These are phyloP conservation scores for Zoysia japonica DNA, from an alignment of 176 grass and related monocot genomes.

Conservation along the genomic window DNA sequence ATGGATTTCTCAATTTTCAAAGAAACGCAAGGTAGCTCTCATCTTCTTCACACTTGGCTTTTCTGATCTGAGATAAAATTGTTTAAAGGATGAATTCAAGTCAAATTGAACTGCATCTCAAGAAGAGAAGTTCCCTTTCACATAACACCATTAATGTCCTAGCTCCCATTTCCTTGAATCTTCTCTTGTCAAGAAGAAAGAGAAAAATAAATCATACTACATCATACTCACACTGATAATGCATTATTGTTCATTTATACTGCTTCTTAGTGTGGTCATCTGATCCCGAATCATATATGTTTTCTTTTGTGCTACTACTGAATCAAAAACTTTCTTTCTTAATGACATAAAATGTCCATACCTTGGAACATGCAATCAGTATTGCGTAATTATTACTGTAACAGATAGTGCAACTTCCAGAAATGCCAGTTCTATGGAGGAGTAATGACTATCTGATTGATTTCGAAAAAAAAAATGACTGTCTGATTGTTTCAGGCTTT, in stretches of 20 bases:
- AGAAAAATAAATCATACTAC: not conserved
- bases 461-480: no score
- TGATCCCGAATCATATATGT: conserved; percentile 2
- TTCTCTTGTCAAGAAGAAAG: not conserved
- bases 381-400: conserved; percentile 7
- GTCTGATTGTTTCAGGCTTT: conserved; percentile 45
- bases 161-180: not conserved
- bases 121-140: conserved; percentile 19
- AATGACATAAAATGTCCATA: not conserved
- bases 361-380: conserved; percentile 2
- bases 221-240: conserved; percentile 14
- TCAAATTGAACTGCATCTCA: conserved; percentile 7
- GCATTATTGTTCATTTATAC: not conserved
- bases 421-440: not conserved
- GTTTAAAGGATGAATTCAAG: not conserved
- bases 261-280: conserved; percentile 1
- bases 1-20: conserved; percentile 23
- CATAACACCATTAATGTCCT: not conserved
- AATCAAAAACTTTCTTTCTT: not conserved
- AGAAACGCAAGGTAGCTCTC: conserved; percentile 22
- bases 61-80: not conserved
- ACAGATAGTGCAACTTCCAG: not conserved
- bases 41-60: not conserved
- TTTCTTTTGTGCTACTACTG: not conserved
- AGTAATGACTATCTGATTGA: no score